Base-by-base conservation (phyloP, 2,329 filamentous ascomycete genomes). In the Madurella fahalii region DNA sequence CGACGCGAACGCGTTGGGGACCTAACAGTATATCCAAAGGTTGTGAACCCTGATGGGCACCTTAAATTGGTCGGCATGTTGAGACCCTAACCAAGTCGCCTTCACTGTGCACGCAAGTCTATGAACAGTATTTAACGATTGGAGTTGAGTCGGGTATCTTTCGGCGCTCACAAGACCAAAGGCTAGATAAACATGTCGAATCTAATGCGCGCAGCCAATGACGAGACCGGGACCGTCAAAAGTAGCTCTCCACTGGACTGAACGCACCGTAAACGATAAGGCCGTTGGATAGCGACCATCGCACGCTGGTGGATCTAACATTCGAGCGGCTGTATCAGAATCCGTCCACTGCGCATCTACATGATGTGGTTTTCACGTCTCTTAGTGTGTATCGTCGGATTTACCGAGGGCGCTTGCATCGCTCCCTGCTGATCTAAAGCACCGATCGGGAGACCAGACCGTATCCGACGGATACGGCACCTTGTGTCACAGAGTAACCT, bases 401-500 rank as follows among this genome's bases (percentile, higher is more conserved):
- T 41, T 47, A 39, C 41, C 15, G 47, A 43, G 52, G 47, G 47
- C 46, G 42, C 25, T 31, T 20, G 47, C 52, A 50, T n/a, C 12
- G 12, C 40, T 18, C 17, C 47, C 20, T 39, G 15, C 15, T 16
- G 18, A 47, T 40, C 12, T 25, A 17, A 31, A 12, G 17, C 13
- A 47, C 40, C 15, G 46, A 49, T 50, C 43, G 58, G 39, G 39
- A 37, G 48, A 44, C 50, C 20, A 43, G n/a, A 18, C 5, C 31
- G n/a, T 13, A 20, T 32, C 49, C 11, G 32, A 42, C 34, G 30
- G 45, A 31, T 32, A 30, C 44, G 40, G 40, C 43, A 45, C 31
- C 47, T 17, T 17, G 41, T 45, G 15, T 57, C 58, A 65, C 51
- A 39, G 65, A 68, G 13, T 55, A 59, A 69, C 65, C 59, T 63